These are phyloP conservation scores for Cercospora sp. DNA, from an alignment of 2,329 filamentous ascomycete species.

Conservation along the genomic window DNA sequence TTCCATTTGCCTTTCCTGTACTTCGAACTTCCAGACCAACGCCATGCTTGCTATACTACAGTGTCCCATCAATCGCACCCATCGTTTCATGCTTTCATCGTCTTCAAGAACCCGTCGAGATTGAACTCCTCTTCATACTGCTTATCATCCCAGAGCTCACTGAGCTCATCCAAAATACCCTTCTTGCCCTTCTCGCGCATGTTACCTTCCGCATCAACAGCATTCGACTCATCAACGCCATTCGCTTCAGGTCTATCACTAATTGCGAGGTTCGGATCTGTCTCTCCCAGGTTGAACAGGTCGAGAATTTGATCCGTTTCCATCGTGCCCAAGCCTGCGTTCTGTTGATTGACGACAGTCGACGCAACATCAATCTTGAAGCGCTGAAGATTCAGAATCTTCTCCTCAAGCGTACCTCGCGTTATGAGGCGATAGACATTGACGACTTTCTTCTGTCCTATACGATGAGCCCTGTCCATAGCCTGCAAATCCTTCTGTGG, in stretches of 20 bases:
- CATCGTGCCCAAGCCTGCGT: slow-evolving; percentile 91
- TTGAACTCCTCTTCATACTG: slow-evolving; percentile 99
- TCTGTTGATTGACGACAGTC: slow-evolving; percentile 98
- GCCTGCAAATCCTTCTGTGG: slow-evolving; percentile 97
- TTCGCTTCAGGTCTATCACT: slow-evolving; percentile 41
- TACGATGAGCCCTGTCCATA: slow-evolving; percentile 97
- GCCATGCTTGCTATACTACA: slow-evolving; percentile 14
- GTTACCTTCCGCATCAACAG: slow-evolving; percentile 77
- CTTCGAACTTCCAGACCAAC: not conserved
- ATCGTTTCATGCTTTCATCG: slow-evolving; percentile 65
- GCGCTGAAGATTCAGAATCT: slow-evolving; percentile 91
- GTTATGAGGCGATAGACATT: slow-evolving; percentile 98
- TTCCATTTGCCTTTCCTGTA: not conserved
- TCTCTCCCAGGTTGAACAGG: slow-evolving; percentile 87
- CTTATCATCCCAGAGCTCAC: slow-evolving; percentile 94
- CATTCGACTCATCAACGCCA: slow-evolving; percentile 75
- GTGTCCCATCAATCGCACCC: not conserved
- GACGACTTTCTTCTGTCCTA: slow-evolving; percentile 99
- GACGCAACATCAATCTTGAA: slow-evolving; percentile 99
- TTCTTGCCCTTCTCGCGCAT: slow-evolving; percentile 95
- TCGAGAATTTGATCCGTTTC: slow-evolving; percentile 98
- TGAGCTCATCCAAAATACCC: slow-evolving; percentile 90
- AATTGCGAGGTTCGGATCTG: slow-evolving; percentile 46
- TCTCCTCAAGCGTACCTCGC: slow-evolving; percentile 92
- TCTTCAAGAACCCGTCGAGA: slow-evolving; percentile 90